Base-by-base conservation (phyloP, 768 basidiomycete species). In the Ramaria sp. region DNA sequence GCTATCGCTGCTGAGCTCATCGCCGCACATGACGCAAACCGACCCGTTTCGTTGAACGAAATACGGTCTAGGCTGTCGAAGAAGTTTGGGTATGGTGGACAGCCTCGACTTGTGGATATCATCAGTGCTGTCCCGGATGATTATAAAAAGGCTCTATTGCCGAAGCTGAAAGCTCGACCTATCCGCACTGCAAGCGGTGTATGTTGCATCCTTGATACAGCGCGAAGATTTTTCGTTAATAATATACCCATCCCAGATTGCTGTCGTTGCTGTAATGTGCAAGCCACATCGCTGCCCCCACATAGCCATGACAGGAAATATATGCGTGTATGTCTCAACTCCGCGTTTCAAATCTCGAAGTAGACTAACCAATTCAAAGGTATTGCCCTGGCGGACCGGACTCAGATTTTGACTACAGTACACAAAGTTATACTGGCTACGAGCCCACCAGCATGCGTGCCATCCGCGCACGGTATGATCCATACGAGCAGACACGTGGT, bases 261-360 rank as follows among this genome's bases (percentile, higher is more conserved):
- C 95, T 15, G 95, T 98, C 22, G 96, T 99, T 13, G 96, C 96
- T 9, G 95, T 99, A n/a, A 99, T 99, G 96, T 95, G 93, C 75
- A 99, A 98, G 67, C 96, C 96, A 1, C 96, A 99, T 75, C 82
- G 96, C 54, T 99, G 96, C 75, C 96, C 96, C 4, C 96, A 99
- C 72, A 98, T 99, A 56, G 96, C 96, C 7, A 96, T 99, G 91
- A 99, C 96, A 0, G 96, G 96, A 30, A 99, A 99, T 65, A 98
- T 99, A 57, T 99, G 96, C 72, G 96, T 99, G 86, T 95, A 70
- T 61, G 87, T 73, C 24, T 37, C 27, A 37, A 19, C 48, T 49
- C 7, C 33, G 45, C 38, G 7, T 37, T 37, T 20, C 24, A 27
- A 34, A 7, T 42, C 1, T 34, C 38, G 39, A 20, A 19, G 22